These are phyloP conservation scores for Mycena alexandri DNA, from an alignment of 768 basidiomycete species.

Conservation along the genomic window DNA sequence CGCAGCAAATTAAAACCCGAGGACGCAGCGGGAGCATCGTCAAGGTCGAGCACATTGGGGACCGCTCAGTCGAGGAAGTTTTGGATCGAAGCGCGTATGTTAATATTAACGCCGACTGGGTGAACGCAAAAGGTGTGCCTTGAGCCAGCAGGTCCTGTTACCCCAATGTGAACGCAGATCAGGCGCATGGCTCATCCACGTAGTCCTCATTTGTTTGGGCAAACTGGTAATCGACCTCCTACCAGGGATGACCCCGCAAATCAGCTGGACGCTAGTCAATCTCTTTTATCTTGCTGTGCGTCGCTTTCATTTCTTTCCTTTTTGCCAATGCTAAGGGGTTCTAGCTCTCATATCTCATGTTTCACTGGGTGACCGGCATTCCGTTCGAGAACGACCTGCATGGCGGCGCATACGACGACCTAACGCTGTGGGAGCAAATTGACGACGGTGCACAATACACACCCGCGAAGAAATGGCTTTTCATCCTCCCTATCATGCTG, in stretches of 20 bases:
- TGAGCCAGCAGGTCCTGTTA: constrained; percentile 12
- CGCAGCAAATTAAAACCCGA: constrained; percentile 40
- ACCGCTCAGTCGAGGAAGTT: constrained; percentile 76
- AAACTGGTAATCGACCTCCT: constrained; percentile 95
- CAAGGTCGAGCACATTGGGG: constrained; percentile 87
- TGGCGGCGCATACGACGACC: constrained; percentile 95
- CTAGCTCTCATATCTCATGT: constrained; percentile 97
- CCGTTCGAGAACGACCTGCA: constrained; percentile 92
- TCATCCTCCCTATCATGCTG: constrained; percentile 91
- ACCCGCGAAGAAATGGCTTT: constrained; percentile 97
- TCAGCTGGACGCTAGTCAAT: constrained; percentile 96
- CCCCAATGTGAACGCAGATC: constrained; percentile 16
- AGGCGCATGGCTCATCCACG: constrained; percentile 99
- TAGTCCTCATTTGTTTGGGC: constrained; percentile 89
- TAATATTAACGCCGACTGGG: constrained; percentile 94
- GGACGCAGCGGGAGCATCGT: constrained; percentile 77
- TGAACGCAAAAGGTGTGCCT: constrained; percentile 86
- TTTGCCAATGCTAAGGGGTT: constrained; percentile 7
- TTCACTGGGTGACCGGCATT: constrained; percentile 97
- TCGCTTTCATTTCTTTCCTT: constrained; percentile 32
- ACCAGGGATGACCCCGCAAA: constrained; percentile 93
- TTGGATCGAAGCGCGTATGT: constrained; percentile 85
- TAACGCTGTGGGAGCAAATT: constrained; percentile 99
- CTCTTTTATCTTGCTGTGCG: constrained; percentile 90
- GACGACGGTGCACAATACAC: constrained; percentile 99